These are phyloP conservation scores for Fusarium sp. DNA, from an alignment of 2,329 filamentous ascomycete genomes.

Conservation along the genomic window DNA sequence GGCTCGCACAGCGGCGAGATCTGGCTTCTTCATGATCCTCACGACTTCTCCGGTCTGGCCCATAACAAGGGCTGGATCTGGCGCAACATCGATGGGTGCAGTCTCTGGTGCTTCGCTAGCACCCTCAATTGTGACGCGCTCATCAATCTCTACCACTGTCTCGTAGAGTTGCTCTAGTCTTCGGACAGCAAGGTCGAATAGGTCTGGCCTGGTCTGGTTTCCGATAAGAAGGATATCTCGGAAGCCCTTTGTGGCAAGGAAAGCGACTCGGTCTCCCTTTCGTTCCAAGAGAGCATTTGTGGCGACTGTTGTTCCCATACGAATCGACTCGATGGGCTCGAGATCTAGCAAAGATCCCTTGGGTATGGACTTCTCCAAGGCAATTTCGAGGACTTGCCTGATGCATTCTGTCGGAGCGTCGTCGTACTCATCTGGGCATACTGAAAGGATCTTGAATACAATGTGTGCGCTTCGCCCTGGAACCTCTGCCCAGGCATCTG, in stretches of 20 bases:
- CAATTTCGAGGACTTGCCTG: conserved; percentile 57
- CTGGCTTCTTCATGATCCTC: conserved; percentile 71
- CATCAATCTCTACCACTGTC: conserved; percentile 78
- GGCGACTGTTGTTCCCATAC: conserved; percentile 85
- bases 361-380: conserved; percentile 48
- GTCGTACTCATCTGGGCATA: conserved; percentile 77
- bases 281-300: conserved; percentile 82
- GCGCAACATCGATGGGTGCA: conserved; percentile 58
- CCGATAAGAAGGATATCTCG: conserved; percentile 79
- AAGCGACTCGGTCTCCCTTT: conserved; percentile 77
- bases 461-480: conserved; percentile 38
- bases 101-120: conserved; percentile 76
- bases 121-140: conserved; percentile 79
- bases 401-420: conserved; percentile 82
- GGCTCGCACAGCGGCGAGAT: conserved; percentile 63
- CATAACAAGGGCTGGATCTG: conserved; percentile 69
- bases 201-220: conserved; percentile 78
- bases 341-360: conserved; percentile 51
- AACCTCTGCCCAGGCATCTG: conserved; percentile 42
- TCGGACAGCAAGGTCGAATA: conserved; percentile 78
- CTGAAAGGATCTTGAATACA: conserved; percentile 50
- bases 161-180: conserved; percentile 78
- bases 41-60: conserved; percentile 78
- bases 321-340: conserved; percentile 69
- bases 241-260: conserved; percentile 80